Percentiles rank a stretch among this genome's conserved stretches.
Conservation (phyloP, 257 asterid species). For the Solanum corneliomulleri region DNA sequence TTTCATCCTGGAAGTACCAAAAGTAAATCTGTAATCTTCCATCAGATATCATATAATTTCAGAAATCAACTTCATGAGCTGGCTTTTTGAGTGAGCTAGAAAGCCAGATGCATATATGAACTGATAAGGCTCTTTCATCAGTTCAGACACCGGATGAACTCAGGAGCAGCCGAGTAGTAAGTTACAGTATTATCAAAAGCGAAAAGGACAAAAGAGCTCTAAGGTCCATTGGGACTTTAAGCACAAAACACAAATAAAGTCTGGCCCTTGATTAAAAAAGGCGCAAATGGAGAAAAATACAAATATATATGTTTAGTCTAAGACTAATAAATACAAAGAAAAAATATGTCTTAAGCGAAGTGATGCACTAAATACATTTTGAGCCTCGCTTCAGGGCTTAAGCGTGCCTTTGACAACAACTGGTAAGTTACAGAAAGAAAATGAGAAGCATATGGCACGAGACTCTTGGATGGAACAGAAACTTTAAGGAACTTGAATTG, state of each 20-base stretch:
- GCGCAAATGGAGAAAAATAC: neutral
- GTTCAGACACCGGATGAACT: neutral
- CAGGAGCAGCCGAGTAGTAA: neutral
- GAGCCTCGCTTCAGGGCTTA: neutral
- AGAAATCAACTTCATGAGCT: neutral
- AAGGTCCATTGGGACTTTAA: neutral
- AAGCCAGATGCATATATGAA: neutral
- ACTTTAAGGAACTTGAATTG: neutral
- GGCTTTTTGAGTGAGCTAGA: neutral
- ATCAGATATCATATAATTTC: neutral
- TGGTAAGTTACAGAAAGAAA: neutral
- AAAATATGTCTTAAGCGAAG: neutral
- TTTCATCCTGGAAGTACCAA: conserved; percentile 63
- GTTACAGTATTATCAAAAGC: neutral
- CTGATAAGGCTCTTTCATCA: neutral
- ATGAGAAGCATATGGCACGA: neutral
- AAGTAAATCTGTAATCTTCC: neutral
- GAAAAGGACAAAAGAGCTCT: neutral
- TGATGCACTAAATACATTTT: neutral
- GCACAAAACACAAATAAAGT: neutral
- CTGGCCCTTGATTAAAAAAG: neutral
- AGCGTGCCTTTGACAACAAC: neutral
- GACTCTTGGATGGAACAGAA: neutral
- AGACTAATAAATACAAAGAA: neutral
- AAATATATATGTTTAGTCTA: neutral